These are phyloP conservation scores for Hypoxylon fuscum DNA, from an alignment of 495 filamentous ascomycete genomes.

Conservation along the genomic window DNA sequence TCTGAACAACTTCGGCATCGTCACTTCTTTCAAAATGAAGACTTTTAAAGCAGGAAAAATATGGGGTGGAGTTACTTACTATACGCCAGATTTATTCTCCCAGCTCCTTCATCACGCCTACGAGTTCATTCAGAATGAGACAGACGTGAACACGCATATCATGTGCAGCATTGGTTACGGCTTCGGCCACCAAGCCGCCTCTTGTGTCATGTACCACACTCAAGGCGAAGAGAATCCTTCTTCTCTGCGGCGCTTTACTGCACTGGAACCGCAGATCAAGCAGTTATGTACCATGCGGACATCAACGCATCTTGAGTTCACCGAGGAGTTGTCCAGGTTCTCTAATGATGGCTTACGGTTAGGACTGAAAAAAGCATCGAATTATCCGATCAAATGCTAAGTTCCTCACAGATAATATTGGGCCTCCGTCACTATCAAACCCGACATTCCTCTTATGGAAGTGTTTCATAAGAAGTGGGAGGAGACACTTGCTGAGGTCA, in stretches of 20 bases:
- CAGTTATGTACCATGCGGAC: conserved; percentile 16
- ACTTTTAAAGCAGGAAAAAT: conserved; percentile 24
- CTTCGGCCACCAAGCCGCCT: conserved; percentile 10
- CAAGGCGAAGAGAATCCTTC: conserved; percentile 9
- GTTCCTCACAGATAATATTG: conserved; percentile 11
- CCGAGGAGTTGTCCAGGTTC: conserved; percentile 20
- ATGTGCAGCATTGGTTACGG: conserved; percentile 19
- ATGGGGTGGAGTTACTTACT: conserved; percentile 12
- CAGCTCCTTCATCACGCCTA: conserved; percentile 29
- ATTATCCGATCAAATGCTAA: background rate
- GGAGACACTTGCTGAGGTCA: conserved; percentile 11
- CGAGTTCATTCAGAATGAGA: conserved; percentile 32
- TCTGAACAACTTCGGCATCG: conserved; percentile 61
- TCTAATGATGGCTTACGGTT: conserved; percentile 15
- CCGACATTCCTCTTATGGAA: conserved; percentile 16
- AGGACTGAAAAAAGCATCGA: background rate
- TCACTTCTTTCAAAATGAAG: conserved; percentile 55
- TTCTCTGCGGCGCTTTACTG: conserved; percentile 21
- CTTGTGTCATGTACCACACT: conserved; percentile 27
- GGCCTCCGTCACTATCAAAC: conserved; percentile 12
- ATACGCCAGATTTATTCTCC: background rate
- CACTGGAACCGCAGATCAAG: conserved; percentile 7
- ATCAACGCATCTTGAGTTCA: conserved; percentile 10
- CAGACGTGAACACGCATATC: conserved; percentile 6
- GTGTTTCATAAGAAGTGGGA: conserved; percentile 21